Evolutionary conservation across 805 yeast genomes (phyloP), one percentile per base, ranked within the genome.

Genomic region (Kodamaea jinghongensis): DNA sequence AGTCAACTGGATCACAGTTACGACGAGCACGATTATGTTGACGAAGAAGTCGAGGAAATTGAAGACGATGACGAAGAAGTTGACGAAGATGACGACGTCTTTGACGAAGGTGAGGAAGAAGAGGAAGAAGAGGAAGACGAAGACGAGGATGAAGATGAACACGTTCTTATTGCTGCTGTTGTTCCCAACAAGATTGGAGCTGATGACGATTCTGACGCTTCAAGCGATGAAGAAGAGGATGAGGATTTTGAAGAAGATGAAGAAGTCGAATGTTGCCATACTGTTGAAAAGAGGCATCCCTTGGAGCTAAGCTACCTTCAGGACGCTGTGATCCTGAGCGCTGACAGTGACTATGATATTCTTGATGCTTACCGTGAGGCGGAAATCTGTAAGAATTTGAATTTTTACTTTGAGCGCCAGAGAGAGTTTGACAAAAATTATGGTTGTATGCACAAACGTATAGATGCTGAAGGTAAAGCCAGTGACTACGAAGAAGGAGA

Each of bases 91-190:
- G 31, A 39, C 2, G 56, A 43, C 26, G 46, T 36, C 1, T 38
- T 27, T 32, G 42, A 32, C 26, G 15, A 43, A 31, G 39, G 39
- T 12, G 44, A 41, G 28, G 34, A 23, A 6, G 40, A 42, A 4
- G 39, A 28, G 3, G 43, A 38, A 15, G 26, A 32, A 5, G 17
- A 13, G 14, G 26, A 17, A 4, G 22, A 13, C 16, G 13, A 14
- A 4, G 46, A 43, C 34, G 48, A 38, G 25, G 38, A 11, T 20
- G 45, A 38, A 4, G 43, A 39, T 26, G 50, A 46, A 6, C 26
- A 26, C 22, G 38, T 20, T 23, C 6, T 8, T 10, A 17, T 15
- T 7, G 25, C 15, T n/a, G n/a, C n/a, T n/a, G n/a, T n/a, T n/a
- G n/a, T n/a, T n/a, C n/a, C n/a, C n/a, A n/a, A n/a, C n/a, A n/a